Conservation (phyloP, 1,139 yeast species). For the Entelexis paramagnoliae region DNA sequence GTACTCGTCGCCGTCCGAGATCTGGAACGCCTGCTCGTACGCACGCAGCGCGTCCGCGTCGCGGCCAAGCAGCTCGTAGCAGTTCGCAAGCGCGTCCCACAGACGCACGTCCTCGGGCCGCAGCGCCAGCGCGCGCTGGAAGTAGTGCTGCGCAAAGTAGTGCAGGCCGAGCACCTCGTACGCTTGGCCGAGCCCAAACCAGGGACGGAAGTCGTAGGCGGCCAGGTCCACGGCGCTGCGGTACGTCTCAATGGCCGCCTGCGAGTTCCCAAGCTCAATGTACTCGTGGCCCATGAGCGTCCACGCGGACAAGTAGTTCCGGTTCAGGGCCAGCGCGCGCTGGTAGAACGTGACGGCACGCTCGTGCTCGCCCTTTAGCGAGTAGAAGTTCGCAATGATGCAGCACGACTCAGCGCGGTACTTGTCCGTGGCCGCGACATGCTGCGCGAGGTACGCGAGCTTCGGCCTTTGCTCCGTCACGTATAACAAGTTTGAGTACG, state of each 20-base stretch:
- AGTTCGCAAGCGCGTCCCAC: constrained; percentile 94
- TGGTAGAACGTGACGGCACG: constrained; percentile 88
- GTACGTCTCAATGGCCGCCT: constrained; percentile 95
- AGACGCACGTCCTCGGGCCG: constrained; percentile 77
- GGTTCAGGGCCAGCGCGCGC: constrained; percentile 73
- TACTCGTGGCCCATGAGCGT: constrained; percentile 98
- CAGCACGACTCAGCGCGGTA: constrained; percentile 94
- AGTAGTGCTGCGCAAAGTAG: constrained; percentile 80
- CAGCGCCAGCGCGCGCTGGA: constrained; percentile 79
- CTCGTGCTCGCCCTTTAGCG: constrained; percentile 86
- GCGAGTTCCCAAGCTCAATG: constrained; percentile 89
- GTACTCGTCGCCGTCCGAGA: constrained; percentile 41
- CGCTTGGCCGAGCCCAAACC: constrained; percentile 98
- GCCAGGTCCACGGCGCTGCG: constrained; percentile 87
- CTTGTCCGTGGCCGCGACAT: constrained; percentile 71
- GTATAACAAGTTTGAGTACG: constrained; percentile 83
- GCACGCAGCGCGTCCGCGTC: constrained; percentile 52
- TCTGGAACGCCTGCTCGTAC: constrained; percentile 41
- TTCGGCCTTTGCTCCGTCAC: constrained; percentile 87
- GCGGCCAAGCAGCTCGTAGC: constrained; percentile 73
- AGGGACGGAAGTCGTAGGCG: constrained; percentile 84
- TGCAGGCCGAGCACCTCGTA: constrained; percentile 96
- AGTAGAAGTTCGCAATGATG: constrained; percentile 85
- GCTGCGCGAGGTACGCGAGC: constrained; percentile 76
- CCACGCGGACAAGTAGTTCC: constrained; percentile 87